Evolutionary conservation across 257 asterid genomes (phyloP).

Genomic region (Jacaranda mimosifolia): DNA sequence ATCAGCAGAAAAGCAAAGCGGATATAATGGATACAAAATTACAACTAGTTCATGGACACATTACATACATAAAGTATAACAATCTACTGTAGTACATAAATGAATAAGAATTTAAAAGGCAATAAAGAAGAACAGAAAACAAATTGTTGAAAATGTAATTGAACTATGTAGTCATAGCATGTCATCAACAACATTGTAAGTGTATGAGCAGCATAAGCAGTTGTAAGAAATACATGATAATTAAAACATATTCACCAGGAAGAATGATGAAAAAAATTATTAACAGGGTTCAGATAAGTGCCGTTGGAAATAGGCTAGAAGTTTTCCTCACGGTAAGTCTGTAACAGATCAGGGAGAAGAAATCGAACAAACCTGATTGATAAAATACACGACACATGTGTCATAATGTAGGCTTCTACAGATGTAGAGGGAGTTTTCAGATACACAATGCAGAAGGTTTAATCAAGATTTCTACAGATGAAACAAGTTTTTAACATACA

Average conservation of each 20-base stretch:
- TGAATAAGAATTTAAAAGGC: no score
- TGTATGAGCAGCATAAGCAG: not conserved
- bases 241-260: not conserved
- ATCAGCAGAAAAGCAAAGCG: constrained; percentile 5
- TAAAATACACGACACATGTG: no score
- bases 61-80: not conserved
- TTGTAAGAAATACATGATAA: not conserved
- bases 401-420: no score
- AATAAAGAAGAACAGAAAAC: no score
- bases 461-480: not conserved
- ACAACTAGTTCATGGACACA: not conserved
- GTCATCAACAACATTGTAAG: not conserved
- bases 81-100: not conserved
- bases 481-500: not conserved
- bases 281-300: no score
- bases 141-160: not conserved
- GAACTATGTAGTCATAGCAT: not conserved
- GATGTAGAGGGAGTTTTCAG: no score
- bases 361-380: no score
- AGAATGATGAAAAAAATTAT: not conserved
- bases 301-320: no score
- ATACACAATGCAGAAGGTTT: no score
- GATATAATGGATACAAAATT: not conserved
- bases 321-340: no score
- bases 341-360: no score